Percentiles rank a stretch among this genome's conserved stretches.
These are phyloP conservation scores for Cucurbitaria berberidis DNA, from an alignment of 2,329 filamentous ascomycete genomes.

Conservation along the genomic window DNA sequence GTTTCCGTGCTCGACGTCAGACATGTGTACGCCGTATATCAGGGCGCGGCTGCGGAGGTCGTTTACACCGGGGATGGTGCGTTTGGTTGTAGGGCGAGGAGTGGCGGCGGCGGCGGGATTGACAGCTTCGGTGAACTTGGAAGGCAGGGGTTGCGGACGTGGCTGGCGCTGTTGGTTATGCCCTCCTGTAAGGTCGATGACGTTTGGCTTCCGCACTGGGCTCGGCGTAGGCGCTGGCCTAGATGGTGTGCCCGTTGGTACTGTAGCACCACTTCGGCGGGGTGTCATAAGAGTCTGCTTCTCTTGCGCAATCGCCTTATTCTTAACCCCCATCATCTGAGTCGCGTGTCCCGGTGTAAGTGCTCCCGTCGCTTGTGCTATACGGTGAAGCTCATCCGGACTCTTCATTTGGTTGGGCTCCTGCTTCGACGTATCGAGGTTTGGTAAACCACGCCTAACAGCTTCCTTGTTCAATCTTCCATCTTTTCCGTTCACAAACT, in stretches of 20 bases:
- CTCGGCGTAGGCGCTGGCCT: neutral
- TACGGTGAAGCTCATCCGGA: neutral
- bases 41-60: neutral
- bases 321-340: neutral
- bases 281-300: neutral
- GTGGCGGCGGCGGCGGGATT: neutral
- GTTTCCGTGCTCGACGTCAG: constrained; percentile 1
- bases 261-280: neutral
- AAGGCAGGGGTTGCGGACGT: neutral
- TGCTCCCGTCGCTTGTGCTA: neutral
- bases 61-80: neutral
- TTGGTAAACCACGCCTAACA: neutral
- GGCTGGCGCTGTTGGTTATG: neutral
- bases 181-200: neutral
- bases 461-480: neutral
- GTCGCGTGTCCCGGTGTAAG: neutral
- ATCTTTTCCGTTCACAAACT: neutral
- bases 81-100: neutral
- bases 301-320: neutral
- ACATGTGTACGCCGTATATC: neutral
- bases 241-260: neutral
- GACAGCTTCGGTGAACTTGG: neutral
- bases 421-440: neutral
- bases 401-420: neutral
- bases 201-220: neutral